Base-by-base conservation (phyloP, 1,284 basidiomycete species). In the Melampsora medusae region DNA sequence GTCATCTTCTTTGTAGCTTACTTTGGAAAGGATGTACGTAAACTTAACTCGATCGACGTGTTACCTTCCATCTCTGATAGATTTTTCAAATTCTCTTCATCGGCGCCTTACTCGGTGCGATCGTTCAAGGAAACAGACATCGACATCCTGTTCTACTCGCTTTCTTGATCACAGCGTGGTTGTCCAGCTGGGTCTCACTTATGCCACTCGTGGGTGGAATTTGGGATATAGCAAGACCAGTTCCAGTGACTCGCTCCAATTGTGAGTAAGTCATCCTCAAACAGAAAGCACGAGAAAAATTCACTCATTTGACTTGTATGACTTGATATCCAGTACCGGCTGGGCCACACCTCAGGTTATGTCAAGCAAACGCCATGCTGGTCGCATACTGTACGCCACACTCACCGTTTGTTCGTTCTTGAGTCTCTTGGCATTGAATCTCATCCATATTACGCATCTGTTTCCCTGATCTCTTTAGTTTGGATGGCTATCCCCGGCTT, bases 321-420 rank as follows among this genome's bases (percentile, higher is more conserved):
- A 3, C 35, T 38, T 38, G 35, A 38, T 38, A 14, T 17, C 10
- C 61, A 64, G 61, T 64, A 35, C 61, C 61, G 28, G 22, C 25
- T 31, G 61, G 61, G 19, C 19, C 61, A 31, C 19, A 31, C 28
- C 61, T 64, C 28, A 64, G 19, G 33, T n/a, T 64, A 28, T 64
- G 61, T 64, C 61, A 64, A 64, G 61, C 33, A 35, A 64, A 64
- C 35, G 61, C 61, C 28, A 38, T 64, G 19, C 35, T 64, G 10
- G 31, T 31, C 35, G 33, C 22, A n/a, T 64, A 33, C 35, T 33
- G 61, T 64, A 64, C 19, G 25, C 19, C 35, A 25, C 28, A 28
- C 3, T 22, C 53, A 22, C 53, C 7, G 22, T 59, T 28, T 28
- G 22, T 59, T 59, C 53, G 19, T 56, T 59, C 19, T 59, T 42